Conservation (phyloP, 2,329 filamentous ascomycete species). For the Botryosphaeria dothidea region DNA sequence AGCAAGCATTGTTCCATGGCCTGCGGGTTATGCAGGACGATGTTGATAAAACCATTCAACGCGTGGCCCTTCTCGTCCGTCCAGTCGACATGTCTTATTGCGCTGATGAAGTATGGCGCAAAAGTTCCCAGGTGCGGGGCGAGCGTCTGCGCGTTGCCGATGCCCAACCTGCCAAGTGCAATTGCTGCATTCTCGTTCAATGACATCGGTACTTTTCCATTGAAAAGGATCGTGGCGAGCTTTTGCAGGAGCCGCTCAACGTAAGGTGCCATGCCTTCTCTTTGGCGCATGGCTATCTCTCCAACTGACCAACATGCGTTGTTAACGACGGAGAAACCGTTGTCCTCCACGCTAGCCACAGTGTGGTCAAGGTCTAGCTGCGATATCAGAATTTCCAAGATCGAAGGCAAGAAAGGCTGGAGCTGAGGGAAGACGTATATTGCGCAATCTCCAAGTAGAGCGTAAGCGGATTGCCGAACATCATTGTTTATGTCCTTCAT, state of each 20-base stretch:
- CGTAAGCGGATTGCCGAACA: slow-evolving; percentile 94
- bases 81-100: slow-evolving; percentile 81
- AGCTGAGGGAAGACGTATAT: slow-evolving; percentile 88
- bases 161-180: slow-evolving; percentile 82
- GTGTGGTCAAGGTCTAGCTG: slow-evolving; percentile 76
- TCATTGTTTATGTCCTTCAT: slow-evolving; percentile 91
- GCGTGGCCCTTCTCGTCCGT: slow-evolving; percentile 95
- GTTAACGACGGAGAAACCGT: slow-evolving; percentile 89
- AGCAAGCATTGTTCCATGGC: slow-evolving; percentile 86
- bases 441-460: slow-evolving; percentile 89
- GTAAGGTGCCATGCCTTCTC: slow-evolving; percentile 72
- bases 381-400: slow-evolving; percentile 80
- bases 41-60: slow-evolving; percentile 83
- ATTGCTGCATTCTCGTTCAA: slow-evolving; percentile 94
- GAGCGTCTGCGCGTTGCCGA: slow-evolving; percentile 73
- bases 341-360: slow-evolving; percentile 76
- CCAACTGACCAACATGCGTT: slow-evolving; percentile 97
- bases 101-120: slow-evolving; percentile 76
- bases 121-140: slow-evolving; percentile 79
- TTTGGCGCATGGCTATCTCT: slow-evolving; percentile 82
- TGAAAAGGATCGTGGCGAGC: slow-evolving; percentile 79
- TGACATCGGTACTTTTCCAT: slow-evolving; percentile 80
- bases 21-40: slow-evolving; percentile 83
- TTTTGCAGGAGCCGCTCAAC: slow-evolving; percentile 75
- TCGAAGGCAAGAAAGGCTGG: slow-evolving; percentile 67